Conservation (phyloP, 345 rosid species). For the Populus davidiana region DNA sequence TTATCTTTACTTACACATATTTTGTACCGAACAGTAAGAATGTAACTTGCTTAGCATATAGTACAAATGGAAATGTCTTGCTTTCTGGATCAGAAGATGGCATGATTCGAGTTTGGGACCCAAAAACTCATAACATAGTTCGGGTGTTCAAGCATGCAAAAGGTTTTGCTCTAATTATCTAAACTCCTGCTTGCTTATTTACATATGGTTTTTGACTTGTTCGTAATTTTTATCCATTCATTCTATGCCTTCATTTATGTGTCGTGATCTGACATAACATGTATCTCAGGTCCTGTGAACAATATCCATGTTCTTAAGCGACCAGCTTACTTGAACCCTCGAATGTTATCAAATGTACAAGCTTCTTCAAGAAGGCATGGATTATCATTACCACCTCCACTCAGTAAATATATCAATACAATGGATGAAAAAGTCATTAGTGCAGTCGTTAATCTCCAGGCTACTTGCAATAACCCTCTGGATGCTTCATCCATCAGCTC, state of each 20-base stretch:
- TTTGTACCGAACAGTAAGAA: conserved; percentile 48
- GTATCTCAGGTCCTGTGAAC: conserved; percentile 58
- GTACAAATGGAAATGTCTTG: conserved; percentile 50
- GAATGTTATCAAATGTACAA: conserved; percentile 21
- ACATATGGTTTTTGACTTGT: not conserved
- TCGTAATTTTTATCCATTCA: not conserved
- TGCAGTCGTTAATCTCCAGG: conserved; percentile 41
- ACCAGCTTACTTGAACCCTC: conserved; percentile 25
- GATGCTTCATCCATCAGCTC: conserved; percentile 37
- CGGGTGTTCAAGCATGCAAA: conserved; percentile 59
- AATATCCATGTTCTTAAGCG: conserved; percentile 55
- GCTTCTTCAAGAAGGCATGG: conserved; percentile 53
- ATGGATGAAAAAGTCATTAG: conserved; percentile 40
- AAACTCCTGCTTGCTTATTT: conserved; percentile 3
- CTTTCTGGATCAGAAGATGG: conserved; percentile 88
- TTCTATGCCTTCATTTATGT: not conserved
- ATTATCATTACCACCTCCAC: conserved; percentile 51
- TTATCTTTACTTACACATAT: not conserved
- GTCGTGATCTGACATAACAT: not conserved
- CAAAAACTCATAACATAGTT: conserved; percentile 37
- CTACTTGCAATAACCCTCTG: conserved; percentile 21
- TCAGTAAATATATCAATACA: conserved; percentile 49
- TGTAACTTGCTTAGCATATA: conserved; percentile 68
- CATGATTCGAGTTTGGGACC: conserved; percentile 61
- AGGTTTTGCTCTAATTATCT: conserved; percentile 40